phyloP scores from a whole-genome alignment of 495 filamentous ascomycete species.

The Parathielavia hyrcaniae region DNA sequence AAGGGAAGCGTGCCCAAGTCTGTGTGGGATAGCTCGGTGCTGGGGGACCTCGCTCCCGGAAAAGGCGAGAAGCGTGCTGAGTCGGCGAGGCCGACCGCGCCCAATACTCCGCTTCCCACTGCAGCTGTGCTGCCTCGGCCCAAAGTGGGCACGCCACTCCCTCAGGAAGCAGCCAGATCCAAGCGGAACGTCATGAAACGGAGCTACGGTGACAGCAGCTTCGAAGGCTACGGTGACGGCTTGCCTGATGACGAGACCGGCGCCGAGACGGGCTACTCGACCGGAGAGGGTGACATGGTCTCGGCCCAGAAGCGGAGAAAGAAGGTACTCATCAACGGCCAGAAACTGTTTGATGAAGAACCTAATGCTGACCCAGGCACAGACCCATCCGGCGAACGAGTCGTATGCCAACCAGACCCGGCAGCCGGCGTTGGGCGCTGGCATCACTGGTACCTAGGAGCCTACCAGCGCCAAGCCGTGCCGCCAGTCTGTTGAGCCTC shows the following conservation, averaged over 20 bases:
- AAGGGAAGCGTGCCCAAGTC: constrained; percentile 43
- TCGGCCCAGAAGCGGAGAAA: constrained; percentile 48
- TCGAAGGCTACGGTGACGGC: constrained; percentile 53
- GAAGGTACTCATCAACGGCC: constrained; percentile 44
- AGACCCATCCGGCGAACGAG: constrained; percentile 29
- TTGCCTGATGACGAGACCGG: constrained; percentile 46
- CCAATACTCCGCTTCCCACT: constrained; percentile 38
- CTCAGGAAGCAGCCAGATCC: constrained; percentile 28
- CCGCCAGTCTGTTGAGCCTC: constrained; percentile 9
- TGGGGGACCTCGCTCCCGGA: constrained; percentile 41
- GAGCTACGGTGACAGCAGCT: constrained; percentile 50
- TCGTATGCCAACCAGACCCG: constrained; percentile 28
- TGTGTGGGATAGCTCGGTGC: constrained; percentile 47
- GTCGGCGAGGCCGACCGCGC: constrained; percentile 40
- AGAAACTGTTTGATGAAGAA: constrained; percentile 25
- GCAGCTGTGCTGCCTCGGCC: constrained; percentile 18
- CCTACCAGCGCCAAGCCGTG: constrained; percentile 9
- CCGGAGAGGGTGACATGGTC: constrained; percentile 45
- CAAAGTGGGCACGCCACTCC: constrained; percentile 26
- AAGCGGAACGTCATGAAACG: constrained; percentile 47
- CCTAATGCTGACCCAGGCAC: constrained; percentile 24
- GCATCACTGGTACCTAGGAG: constrained; percentile 35
- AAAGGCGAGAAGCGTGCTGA: constrained; percentile 35
- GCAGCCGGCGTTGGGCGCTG: constrained; percentile 39
- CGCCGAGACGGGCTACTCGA: constrained; percentile 45